A percentile compares a stretch with the other conserved stretches of the same genome.
These are phyloP conservation scores for Steccherinum ochraceum DNA, from an alignment of 768 basidiomycete species.

Conservation along the genomic window DNA sequence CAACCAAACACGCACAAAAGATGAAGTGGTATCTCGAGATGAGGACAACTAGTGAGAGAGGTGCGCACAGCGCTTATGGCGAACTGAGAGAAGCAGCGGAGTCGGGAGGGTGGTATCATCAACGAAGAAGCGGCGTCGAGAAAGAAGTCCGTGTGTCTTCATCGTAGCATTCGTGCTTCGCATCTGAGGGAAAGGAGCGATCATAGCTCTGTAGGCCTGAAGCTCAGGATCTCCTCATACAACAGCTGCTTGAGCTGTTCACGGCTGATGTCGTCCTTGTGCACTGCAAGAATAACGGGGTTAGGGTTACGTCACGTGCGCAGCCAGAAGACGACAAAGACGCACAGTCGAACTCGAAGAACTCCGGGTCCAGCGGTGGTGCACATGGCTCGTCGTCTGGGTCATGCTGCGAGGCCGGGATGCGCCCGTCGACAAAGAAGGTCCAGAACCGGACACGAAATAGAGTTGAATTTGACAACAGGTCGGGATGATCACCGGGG, in stretches of 20 bases:
- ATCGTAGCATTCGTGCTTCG: too few species aligned
- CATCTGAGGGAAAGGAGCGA: too few species aligned
- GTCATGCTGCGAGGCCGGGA: slow-evolving; percentile 55
- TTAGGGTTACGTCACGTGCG: too few species aligned
- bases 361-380: slow-evolving; percentile 90
- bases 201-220: slow-evolving; percentile 66
- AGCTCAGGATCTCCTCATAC: slow-evolving; percentile 92
- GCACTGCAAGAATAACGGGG: slow-evolving; percentile 57
- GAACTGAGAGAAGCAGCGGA: too few species aligned
- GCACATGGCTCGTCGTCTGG: slow-evolving; percentile 96
- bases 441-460: too few species aligned
- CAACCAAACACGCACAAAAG: too few species aligned
- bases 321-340: slow-evolving; percentile 10
- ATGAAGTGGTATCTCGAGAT: too few species aligned
- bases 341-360: slow-evolving; percentile 96
- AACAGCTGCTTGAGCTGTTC: slow-evolving; percentile 93
- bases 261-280: slow-evolving; percentile 93
- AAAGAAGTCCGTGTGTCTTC: too few species aligned
- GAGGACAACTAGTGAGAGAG: too few species aligned
- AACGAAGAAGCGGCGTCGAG: too few species aligned
- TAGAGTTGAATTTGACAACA: background rate
- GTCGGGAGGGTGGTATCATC: too few species aligned
- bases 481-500: slow-evolving; percentile 7
- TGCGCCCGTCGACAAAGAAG: background rate
- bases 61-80: too few species aligned